Evolutionary conservation across 2,329 filamentous ascomycete genomes (phyloP), one percentile per base, ranked within the genome.

Genomic region (Phaeoacremonium minimum): DNA sequence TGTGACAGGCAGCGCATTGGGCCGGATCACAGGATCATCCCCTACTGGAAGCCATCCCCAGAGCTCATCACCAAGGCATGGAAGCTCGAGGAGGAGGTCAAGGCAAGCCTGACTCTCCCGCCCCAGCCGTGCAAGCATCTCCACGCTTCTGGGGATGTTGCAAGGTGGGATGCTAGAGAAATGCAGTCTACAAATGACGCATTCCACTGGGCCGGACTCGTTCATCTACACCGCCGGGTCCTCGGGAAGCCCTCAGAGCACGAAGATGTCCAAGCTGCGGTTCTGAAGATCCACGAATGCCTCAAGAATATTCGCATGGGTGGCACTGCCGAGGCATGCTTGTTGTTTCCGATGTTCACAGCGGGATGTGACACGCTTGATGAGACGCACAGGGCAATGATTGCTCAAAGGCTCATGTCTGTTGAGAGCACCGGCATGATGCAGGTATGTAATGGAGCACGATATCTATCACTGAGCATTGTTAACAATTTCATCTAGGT

Each of bases 271-370:
- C 79, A 81, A 46, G 61, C 66, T 9, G 75, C 77, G 0, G 77
- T 90, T 5, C 58, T 67, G 26, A 71, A 77, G 42, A 83, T 91
- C 31, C 64, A 87, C 18, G 62, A 66, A 2, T 74, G 79, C 19
- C 63, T 91, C 42, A 66, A 67, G 15, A 74, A 73, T 26, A 77
- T 93, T 33, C 65, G 77, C 11, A 63, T 70, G 11, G 83, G 84
- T 6, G 81, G 81, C 18, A 80, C 79, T 13, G 85, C 85, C 0
- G 87, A 91, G 57, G 80, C 78, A 7, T 87, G 85, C 50, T 63
- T 87, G 14, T 57, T 93, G 28, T 90, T 93, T 46, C 87, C 87
- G 0, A 80, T 93, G 62, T 93, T 93, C 57, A 86, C 85, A 2
- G 87, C 87, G 2, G 87, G 87, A 0, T 90, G 85, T 46, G 85